These are phyloP conservation scores for Protomyces pachydermus DNA, from an alignment of 1,139 yeast species.

Conservation along the genomic window DNA sequence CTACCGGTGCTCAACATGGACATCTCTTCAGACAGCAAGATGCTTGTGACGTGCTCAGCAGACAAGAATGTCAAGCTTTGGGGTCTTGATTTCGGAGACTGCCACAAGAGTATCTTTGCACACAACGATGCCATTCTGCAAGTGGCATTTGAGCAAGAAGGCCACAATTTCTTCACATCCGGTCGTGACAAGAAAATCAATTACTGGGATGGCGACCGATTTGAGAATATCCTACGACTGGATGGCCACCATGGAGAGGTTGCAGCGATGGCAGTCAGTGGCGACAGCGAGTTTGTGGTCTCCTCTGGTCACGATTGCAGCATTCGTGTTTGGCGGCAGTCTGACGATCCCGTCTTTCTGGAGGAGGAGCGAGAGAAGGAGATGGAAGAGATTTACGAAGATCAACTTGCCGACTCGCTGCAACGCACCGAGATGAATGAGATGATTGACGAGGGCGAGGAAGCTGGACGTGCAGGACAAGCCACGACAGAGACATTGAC, in stretches of 20 bases:
- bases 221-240: conserved; percentile 83
- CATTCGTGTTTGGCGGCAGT: conserved; percentile 82
- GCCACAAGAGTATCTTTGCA: conserved; percentile 92
- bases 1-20: conserved; percentile 84
- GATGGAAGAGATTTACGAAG: conserved; percentile 84
- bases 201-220: conserved; percentile 98
- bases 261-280: conserved; percentile 79
- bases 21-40: conserved; percentile 78
- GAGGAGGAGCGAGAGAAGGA: conserved; percentile 97
- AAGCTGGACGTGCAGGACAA: conserved; percentile 62
- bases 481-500: conserved; percentile 89
- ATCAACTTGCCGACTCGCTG: conserved; percentile 61
- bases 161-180: conserved; percentile 84
- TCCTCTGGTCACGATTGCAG: conserved; percentile 94
- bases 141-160: conserved; percentile 73
- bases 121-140: conserved; percentile 94
- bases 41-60: conserved; percentile 87
- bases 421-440: conserved; percentile 53
- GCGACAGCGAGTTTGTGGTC: conserved; percentile 65
- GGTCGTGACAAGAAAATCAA: conserved; percentile 85
- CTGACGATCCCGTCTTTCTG: conserved; percentile 86
- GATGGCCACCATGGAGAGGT: conserved; percentile 87
- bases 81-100: conserved; percentile 99
- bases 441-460: conserved; percentile 47
- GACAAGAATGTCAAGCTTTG: conserved; percentile 95